A percentile compares a stretch with the other conserved stretches of the same genome.
Conservation (phyloP, 78 protist species). For the Corallochytrium limacisporum region DNA sequence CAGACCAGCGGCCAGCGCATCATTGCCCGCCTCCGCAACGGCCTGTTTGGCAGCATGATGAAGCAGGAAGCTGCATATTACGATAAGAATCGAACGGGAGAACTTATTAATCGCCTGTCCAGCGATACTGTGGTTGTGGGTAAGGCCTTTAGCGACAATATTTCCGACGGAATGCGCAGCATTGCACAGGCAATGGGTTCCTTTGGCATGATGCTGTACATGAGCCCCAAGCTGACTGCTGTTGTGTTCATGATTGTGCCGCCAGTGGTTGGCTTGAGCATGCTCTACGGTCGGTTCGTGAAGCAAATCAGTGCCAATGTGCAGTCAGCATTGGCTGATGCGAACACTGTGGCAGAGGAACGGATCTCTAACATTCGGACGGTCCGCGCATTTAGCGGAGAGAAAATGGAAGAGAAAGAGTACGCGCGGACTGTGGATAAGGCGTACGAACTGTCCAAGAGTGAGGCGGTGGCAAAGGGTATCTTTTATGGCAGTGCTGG, state of each 20-base stretch:
- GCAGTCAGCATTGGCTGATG: not conserved
- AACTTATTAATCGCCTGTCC: constrained; percentile 59
- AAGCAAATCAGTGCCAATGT: not conserved
- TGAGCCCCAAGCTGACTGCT: not conserved
- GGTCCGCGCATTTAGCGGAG: constrained; percentile 20
- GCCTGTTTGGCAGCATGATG: constrained; percentile 9
- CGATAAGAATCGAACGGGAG: constrained; percentile 64
- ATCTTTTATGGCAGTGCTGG: not conserved
- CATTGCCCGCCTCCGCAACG: constrained; percentile 37
- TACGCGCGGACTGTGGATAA: not conserved
- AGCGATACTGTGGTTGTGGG: constrained; percentile 31
- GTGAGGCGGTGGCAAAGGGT: not conserved
- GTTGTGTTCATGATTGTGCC: not conserved
- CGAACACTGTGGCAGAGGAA: constrained; percentile 5
- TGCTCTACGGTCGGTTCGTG: not conserved
- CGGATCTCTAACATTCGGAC: constrained; percentile 30
- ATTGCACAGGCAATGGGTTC: not conserved
- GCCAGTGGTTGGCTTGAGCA: not conserved
- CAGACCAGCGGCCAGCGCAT: constrained; percentile 26
- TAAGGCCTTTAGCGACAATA: not conserved
- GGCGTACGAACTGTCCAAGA: not conserved
- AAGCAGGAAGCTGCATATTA: constrained; percentile 55
- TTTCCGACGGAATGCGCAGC: not conserved
- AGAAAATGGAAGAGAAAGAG: not conserved
- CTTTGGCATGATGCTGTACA: not conserved